Base-by-base conservation (phyloP, 2,329 filamentous ascomycete genomes). In the Ceratocystiopsis minuta region DNA sequence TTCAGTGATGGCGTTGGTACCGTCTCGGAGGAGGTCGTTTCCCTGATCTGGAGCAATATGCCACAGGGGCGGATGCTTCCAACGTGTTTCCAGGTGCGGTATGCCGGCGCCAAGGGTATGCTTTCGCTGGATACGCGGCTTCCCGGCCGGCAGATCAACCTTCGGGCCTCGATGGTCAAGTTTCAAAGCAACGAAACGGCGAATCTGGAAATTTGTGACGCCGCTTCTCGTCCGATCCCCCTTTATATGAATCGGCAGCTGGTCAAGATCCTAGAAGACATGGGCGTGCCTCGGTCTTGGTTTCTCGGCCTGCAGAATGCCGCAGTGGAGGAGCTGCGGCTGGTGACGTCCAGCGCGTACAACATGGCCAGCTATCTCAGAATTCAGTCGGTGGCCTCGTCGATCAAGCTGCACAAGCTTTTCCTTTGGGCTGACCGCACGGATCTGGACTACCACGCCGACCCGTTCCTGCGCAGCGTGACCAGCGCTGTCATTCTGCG, bases 191-290 rank as follows among this genome's bases (percentile, higher is more conserved):
- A 60, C 0, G 65, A 70, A 34, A 60, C 54, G 2, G 55, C 54
- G 5, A 68, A 78, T 40, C 62, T 88, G 1, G 81, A 80, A 45
- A 82, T 86, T 37, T 87, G 80, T 52, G 80, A 79, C 38, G 67
- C 73, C 36, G 76, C 75, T 0, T 74, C 72, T 34, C 73, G 67
- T 40, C 77, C 81, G 0, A 66, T 88, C 7, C 71, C 71, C 0
- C 65, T 87, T 49, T 72, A 76, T 16, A 66, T 92, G 1, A 92
- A 92, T 52, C 75, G 80, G 1, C 82, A 83, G 49, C 65, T 87
- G 46, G 85, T 92, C 59, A 92, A 92, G 54, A 85, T 92, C 6
- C 57, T 93, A 1, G 85, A 93, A 52, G 85, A 92, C 49, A 75
- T 88, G 55, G 67, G 69, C 0, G 74, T 80, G 0, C 54, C 64